Evolutionary conservation across 2,329 filamentous ascomycete genomes (phyloP).

Genomic region (Ophiosphaerella herpotricha): DNA sequence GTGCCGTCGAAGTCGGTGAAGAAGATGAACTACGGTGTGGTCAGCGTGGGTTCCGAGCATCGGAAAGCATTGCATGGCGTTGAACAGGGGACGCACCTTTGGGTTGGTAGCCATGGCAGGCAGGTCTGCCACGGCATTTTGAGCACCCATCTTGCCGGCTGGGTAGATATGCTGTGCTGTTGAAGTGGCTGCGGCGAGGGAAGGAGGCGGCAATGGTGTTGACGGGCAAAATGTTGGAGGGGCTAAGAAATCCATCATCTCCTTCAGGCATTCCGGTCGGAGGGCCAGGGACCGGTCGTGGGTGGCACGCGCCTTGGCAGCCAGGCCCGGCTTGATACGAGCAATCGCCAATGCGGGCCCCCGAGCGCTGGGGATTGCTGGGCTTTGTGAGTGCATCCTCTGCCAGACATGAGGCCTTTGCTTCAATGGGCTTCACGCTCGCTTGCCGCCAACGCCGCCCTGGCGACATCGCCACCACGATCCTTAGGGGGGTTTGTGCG

Average conservation of each 20-base stretch:
- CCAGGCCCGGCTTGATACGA: constrained; percentile 25
- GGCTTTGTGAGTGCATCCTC: constrained; percentile 25
- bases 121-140: constrained; percentile 44
- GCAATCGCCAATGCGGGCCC: constrained; percentile 16
- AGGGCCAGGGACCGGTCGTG: constrained; percentile 17
- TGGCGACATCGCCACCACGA: constrained; percentile 16
- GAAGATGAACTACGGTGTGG: constrained; percentile 74
- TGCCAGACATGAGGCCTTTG: constrained; percentile 46
- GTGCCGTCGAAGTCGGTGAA: constrained; percentile 99
- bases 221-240: constrained; percentile 12
- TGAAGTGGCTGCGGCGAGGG: not conserved
- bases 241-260: constrained; percentile 14
- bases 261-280: constrained; percentile 26
- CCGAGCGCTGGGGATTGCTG: constrained; percentile 7
- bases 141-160: constrained; percentile 37
- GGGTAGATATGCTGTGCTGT: constrained; percentile 3
- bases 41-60: constrained; percentile 16
- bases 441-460: constrained; percentile 23
- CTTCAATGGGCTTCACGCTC: constrained; percentile 48
- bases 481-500: constrained; percentile 12
- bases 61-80: not conserved
- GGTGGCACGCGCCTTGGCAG: constrained; percentile 31
- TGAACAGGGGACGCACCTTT: constrained; percentile 41
- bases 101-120: constrained; percentile 64
- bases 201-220: not conserved